Evolutionary conservation across 2,329 filamentous ascomycete species (phyloP), one percentile per base, ranked within the genome.

Genomic region (Colletotrichum endophyticum): DNA sequence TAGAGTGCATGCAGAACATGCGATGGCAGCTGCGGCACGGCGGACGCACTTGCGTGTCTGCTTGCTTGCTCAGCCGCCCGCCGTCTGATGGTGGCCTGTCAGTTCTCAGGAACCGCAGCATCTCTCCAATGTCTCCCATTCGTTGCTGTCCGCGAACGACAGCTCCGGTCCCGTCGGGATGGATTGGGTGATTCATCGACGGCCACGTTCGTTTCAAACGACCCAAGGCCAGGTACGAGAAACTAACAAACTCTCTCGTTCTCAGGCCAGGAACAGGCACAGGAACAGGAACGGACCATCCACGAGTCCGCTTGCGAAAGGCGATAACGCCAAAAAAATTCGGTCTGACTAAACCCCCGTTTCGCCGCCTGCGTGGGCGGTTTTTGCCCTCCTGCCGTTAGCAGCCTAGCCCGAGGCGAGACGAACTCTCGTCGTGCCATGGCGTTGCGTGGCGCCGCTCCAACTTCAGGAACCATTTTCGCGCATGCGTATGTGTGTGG

Each of bases 1-100:
- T 39, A 25, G 62, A 39, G 62, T 72, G 66, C 66, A 70, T 75
- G 69, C 68, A 63, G 69, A 67, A 72, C 5, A 72, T 63, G 73
- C 68, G 73, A 75, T 67, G 73, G 53, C 68, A 75, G 61, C 30
- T 19, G 59, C 16, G 25, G 66, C 56, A 12, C 30, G 22, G 15
- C 39, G 39, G 2, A 44, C 39, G 63, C n/a, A 16, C 44, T 34
- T 25, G n/a, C 8, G 16, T 30, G 19, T 56, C 19, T 4, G 19
- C 19, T 25, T 9, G 16, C 22, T 27, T n/a, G 25, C 15, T 13
- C 32, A 59, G 57, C 13, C 27, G 28, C 16, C 57, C 19, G 16
- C 57, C 19, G 8, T n/a, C 8, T 44, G 39, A 0, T 44, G 36
- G 36, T 39, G 8, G 39, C 8, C 39, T n/a, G 39, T 44, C 39